Base-by-base conservation (phyloP, 2,329 filamentous ascomycete species). In the Capronia americana region DNA sequence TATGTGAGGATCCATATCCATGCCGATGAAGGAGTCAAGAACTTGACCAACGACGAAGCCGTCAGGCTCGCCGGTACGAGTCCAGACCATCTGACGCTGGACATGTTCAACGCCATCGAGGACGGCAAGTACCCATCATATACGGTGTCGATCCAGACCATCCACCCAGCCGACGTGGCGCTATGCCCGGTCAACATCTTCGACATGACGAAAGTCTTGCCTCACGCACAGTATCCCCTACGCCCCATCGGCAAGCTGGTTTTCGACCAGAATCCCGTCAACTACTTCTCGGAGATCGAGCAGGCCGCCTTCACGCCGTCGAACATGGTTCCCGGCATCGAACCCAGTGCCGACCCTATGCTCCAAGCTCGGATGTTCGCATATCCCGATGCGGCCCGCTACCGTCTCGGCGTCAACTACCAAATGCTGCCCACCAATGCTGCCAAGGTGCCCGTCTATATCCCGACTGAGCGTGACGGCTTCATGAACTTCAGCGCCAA, bases 171-270 rank as follows among this genome's bases (percentile, higher is more conserved):
- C 67, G 82, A 90, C 71, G 87, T 87, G 2, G 84, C 88, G 73
- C 82, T 83, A 64, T 87, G 86, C 74, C 80, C 80, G 50, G 88
- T 84, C 81, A 88, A 88, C 76, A 80, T 90, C 68, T 89, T 92
- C 68, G 89, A 91, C 73, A 78, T 90, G 68, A 91, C 89, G 58
- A 89, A 90, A 77, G 83, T 88, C 72, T 90, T 88, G 88, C 88
- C 88, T 2, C 86, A 90, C 66, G 79, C 77, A 24, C 83, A 88
- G 55, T 86, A 88, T 30, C 88, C 89, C 1, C 79, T 89, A 12
- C 81, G 86, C 20, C 84, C 81, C 54, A 81, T 91, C 61, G 88
- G 88, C 57, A 83, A 84, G 66, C 77, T 91, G 65, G 89, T 85
- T 0, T 82, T 91, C 26, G 89, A 90, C 78, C 82, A 83, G 75